phyloP scores from a whole-genome alignment of 78 protist genomes.

The Dictyostelium purpureum region DNA sequence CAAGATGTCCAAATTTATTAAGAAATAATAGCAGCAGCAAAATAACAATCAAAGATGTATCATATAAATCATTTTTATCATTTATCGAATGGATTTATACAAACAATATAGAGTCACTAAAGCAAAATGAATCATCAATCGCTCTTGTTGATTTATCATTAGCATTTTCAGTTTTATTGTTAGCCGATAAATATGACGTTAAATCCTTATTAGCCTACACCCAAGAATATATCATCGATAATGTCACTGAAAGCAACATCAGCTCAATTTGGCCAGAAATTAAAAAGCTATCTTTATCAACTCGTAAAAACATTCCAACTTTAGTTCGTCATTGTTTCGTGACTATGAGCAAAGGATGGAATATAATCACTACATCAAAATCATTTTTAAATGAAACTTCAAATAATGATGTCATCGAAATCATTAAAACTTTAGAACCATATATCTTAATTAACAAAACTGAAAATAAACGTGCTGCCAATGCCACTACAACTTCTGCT shows the following conservation, averaged over 20 bases:
- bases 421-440: background rate
- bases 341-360: constrained; percentile 27
- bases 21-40: background rate
- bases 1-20: constrained; percentile 3
- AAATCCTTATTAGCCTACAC: background rate
- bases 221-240: constrained; percentile 3
- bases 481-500: background rate
- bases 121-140: background rate
- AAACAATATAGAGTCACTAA: background rate
- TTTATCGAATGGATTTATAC: constrained; percentile 64
- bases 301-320: background rate
- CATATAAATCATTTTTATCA: constrained; percentile 12
- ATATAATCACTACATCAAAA: background rate
- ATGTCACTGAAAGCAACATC: background rate
- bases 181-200: background rate
- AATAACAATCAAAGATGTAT: constrained; percentile 13
- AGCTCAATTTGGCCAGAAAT: constrained; percentile 25
- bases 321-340: background rate
- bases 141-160: constrained; percentile 9
- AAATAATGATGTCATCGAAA: constrained; percentile 5
- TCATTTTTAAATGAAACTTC: background rate
- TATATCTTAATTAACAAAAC: too few species aligned
- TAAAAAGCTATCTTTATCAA: background rate
- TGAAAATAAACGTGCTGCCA: background rate
- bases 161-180: background rate